A percentile compares a stretch with the other conserved stretches of the same genome.
Evolutionary conservation across 352 stramenopile genomes (phyloP).

Genomic region (Blastocystis sp.): DNA sequence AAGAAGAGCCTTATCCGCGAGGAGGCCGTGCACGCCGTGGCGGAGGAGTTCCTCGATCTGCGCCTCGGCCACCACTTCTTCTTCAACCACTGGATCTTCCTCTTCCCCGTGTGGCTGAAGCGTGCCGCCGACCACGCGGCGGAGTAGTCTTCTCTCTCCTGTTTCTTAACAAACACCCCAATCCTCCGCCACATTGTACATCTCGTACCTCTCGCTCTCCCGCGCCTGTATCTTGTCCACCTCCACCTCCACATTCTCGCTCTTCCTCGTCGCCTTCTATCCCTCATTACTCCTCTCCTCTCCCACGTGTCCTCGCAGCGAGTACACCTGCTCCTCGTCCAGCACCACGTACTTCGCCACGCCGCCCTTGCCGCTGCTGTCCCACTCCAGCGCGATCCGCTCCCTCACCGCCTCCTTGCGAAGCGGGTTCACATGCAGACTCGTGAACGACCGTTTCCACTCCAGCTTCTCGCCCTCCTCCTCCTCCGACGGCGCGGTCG

Average conservation of each 20-base stretch:
- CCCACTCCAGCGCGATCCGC: constrained; percentile 30
- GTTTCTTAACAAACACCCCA: background rate
- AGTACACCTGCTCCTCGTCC: constrained; percentile 35
- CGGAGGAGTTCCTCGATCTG: constrained; percentile 56
- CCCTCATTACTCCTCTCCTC: background rate
- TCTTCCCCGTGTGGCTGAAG: constrained; percentile 59
- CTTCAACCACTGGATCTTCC: constrained; percentile 56
- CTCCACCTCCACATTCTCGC: background rate
- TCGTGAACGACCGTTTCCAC: constrained; percentile 27
- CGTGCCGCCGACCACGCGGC: constrained; percentile 17
- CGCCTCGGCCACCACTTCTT: constrained; percentile 48
- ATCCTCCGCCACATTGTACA: constrained; percentile 11
- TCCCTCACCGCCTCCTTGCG: background rate
- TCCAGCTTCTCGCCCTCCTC: constrained; percentile 2
- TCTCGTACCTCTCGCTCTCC: constrained; percentile 22
- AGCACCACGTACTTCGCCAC: constrained; percentile 19
- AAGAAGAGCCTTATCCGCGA: constrained; percentile 42
- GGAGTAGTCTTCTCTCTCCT: background rate
- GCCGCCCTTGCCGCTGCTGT: background rate
- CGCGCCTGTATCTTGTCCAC: background rate
- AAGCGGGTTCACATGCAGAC: background rate
- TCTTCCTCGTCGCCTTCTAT: background rate
- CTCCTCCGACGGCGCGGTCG: background rate
- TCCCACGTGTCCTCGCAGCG: constrained; percentile 4
- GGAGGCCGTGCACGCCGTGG: constrained; percentile 43